phyloP scores from a whole-genome alignment of 2,329 filamentous ascomycete genomes.

The Chaetomiaceae sp. region DNA sequence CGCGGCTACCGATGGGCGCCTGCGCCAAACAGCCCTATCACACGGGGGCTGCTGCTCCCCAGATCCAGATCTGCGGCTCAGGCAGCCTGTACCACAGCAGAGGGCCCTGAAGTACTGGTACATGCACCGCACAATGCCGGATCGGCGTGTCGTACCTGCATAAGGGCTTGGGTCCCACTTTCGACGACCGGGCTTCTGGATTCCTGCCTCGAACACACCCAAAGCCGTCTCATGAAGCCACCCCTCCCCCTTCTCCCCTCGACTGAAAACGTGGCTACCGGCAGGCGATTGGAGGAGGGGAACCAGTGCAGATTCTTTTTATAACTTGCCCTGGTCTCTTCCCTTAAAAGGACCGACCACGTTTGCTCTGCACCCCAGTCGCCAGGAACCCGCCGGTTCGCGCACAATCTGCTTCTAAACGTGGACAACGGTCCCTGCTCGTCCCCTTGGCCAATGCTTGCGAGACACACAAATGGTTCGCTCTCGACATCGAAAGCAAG shows the following conservation, averaged over 20 bases:
- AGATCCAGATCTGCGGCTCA: constrained; percentile 14
- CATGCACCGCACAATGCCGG: neutral
- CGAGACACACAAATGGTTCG: too few relatives aligned
- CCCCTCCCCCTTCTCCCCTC: neutral
- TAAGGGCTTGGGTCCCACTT: constrained; percentile 16
- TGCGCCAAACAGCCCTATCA: constrained; percentile 16
- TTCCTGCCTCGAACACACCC: neutral
- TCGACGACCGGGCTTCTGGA: constrained; percentile 14
- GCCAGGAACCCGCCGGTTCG: neutral
- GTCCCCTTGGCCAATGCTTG: neutral
- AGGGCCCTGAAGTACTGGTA: constrained; percentile 18
- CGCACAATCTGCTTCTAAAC: neutral
- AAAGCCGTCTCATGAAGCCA: neutral
- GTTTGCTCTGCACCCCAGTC: neutral
- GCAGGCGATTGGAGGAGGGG: neutral
- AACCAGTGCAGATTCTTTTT: neutral
- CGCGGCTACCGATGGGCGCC: constrained; percentile 13
- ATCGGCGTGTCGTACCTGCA: constrained; percentile 21
- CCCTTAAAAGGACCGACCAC: neutral
- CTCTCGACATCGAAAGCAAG: neutral
- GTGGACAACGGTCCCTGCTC: neutral
- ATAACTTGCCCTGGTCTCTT: constrained; percentile 3
- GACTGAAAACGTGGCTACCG: neutral
- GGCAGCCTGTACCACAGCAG: constrained; percentile 3
- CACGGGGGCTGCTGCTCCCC: neutral